Percentiles rank a stretch among this genome's conserved stretches.
These are phyloP conservation scores for Pythium guiyangense DNA, from an alignment of 352 stramenopile species.

Conservation along the genomic window DNA sequence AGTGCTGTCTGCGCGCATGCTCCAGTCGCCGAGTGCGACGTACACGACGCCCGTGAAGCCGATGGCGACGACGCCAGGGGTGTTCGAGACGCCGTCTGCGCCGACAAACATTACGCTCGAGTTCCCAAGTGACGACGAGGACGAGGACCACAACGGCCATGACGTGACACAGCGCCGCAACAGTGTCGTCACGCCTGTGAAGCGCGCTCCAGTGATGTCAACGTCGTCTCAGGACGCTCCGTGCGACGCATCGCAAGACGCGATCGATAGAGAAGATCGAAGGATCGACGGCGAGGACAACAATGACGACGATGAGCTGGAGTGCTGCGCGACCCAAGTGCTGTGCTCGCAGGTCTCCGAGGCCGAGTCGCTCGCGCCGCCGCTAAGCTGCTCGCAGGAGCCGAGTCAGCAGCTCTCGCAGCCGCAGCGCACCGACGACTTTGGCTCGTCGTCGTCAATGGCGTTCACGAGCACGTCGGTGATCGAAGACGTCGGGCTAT, in stretches of 20 bases:
- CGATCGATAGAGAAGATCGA: no score
- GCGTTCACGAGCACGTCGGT: constrained; percentile 75
- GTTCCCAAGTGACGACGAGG: constrained; percentile 8
- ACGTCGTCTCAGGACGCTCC: neutral
- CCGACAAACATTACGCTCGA: constrained; percentile 10
- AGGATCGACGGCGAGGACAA: neutral
- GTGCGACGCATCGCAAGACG: neutral
- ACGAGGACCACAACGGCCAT: neutral
- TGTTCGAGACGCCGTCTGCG: constrained; percentile 11
- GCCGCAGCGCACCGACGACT: constrained; percentile 9
- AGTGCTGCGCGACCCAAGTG: constrained; percentile 5
- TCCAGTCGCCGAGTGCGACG: neutral
- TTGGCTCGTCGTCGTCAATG: constrained; percentile 9
- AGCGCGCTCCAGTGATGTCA: neutral
- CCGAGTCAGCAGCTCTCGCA: constrained; percentile 3
- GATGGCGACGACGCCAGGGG: neutral
- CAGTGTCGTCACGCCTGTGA: constrained; percentile 7
- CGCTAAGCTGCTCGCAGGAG: constrained; percentile 15
- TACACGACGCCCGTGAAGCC: constrained; percentile 6
- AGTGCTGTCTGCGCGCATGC: neutral
- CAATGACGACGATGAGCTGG: neutral
- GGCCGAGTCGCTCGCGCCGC: neutral
- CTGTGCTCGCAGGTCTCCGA: constrained; percentile 12
- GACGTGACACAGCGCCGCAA: neutral
- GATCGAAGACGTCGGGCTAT: constrained; percentile 80